Conservation (phyloP, 1,139 yeast species). For the Yarrowia galli region DNA sequence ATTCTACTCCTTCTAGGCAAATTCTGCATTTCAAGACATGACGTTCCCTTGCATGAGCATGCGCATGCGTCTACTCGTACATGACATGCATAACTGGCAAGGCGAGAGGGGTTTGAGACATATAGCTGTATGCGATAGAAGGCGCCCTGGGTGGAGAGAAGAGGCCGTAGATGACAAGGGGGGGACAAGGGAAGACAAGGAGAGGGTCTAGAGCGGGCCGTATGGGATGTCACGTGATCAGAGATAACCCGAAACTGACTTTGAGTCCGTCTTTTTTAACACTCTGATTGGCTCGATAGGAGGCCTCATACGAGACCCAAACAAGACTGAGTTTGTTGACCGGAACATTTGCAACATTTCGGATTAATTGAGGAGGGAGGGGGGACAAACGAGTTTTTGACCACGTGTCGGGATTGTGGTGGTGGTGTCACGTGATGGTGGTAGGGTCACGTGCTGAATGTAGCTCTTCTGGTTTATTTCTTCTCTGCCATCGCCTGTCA, state of each 20-base stretch:
- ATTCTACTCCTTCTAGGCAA: not conserved
- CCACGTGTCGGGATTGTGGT: too few relatives aligned
- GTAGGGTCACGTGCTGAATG: too few relatives aligned
- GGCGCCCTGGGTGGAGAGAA: not conserved
- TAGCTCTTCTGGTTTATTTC: too few relatives aligned
- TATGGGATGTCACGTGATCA: not conserved
- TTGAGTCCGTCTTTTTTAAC: too few relatives aligned
- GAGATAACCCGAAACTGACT: too few relatives aligned
- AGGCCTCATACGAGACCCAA: too few relatives aligned
- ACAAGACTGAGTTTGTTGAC: not conserved
- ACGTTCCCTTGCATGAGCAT: constrained; percentile 17
- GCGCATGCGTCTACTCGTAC: constrained; percentile 17
- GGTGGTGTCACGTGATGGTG: too few relatives aligned
- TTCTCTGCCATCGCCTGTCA: too few relatives aligned
- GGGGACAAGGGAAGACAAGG: too few relatives aligned
- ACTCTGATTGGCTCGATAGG: too few relatives aligned
- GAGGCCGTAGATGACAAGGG: not conserved
- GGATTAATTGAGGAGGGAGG: not conserved
- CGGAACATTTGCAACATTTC: not conserved
- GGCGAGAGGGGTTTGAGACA: constrained; percentile 25
- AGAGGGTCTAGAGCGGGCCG: not conserved
- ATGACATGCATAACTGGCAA: constrained; percentile 1
- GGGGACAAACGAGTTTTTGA: too few relatives aligned
- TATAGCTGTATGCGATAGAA: not conserved
- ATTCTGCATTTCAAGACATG: constrained; percentile 18